Evolutionary conservation across 2,329 filamentous ascomycete species (phyloP), one percentile per base, ranked within the genome.

Genomic region (Cladorrhinum sp.): DNA sequence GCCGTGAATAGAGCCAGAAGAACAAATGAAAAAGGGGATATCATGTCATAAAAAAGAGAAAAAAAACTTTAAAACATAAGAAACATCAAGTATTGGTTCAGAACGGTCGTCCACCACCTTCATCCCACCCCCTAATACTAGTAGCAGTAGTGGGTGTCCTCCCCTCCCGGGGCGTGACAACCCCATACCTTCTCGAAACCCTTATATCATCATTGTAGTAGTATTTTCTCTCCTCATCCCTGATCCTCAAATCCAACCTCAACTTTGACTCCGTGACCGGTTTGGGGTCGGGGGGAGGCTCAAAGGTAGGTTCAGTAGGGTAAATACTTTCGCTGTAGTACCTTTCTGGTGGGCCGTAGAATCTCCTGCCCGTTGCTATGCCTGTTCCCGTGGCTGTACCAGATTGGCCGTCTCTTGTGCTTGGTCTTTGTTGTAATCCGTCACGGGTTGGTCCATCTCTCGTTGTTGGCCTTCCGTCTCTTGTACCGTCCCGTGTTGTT

Each of bases 311-410:
- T 12, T 8, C 9, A 36, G 32, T 3, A 5, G 68, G 67, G 23
- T 70, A 69, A 16, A 68, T 65, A 49, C 67, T 69, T 55, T 67
- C 66, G 60, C 66, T 68, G 62, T 70, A 71, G 54, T 66, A 68
- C 22, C 65, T 60, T 61, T 68, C 69, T 6, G 66, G 53, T 23
- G 56, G 55, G 16, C 12, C 7, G 20, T 61, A 61, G 24, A 61
- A 62, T 5, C 60, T 58, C 27, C 49, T 38, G n/a, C 16, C 49
- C 55, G n/a, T 50, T 56, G 12, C 56, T n/a, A n/a, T n/a, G n/a
- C n/a, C n/a, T n/a, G n/a, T n/a, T n/a, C n/a, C n/a, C n/a, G n/a
- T n/a, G n/a, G n/a, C n/a, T n/a, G n/a, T n/a, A n/a, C n/a, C n/a
- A n/a, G n/a, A n/a, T n/a, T n/a, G n/a, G 2, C 59, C 52, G 20